Evolutionary conservation across 1,139 yeast genomes (phyloP).

Genomic region (Yamadazyma dushanensis): DNA sequence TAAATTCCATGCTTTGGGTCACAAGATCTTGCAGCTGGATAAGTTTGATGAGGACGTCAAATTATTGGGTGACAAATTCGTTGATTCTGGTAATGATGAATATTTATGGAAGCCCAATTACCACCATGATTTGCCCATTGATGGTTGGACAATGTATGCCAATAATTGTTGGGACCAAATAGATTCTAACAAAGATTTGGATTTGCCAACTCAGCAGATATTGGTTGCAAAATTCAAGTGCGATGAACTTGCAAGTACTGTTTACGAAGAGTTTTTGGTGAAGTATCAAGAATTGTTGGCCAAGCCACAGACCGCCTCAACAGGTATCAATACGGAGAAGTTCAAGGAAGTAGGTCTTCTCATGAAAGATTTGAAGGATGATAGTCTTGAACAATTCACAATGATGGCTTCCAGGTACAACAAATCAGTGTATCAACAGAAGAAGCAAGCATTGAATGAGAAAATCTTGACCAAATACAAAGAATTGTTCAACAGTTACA

Average conservation of each 20-base stretch:
- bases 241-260: constrained; percentile 71
- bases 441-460: constrained; percentile 47
- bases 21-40: constrained; percentile 78
- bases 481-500: constrained; percentile 41
- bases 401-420: constrained; percentile 72
- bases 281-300: constrained; percentile 27
- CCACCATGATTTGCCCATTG: constrained; percentile 86
- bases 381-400: constrained; percentile 58
- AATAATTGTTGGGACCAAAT: constrained; percentile 93
- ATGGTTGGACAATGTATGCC: constrained; percentile 95
- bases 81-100: constrained; percentile 31
- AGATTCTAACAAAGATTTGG: constrained; percentile 88
- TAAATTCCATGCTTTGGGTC: constrained; percentile 79
- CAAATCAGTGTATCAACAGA: constrained; percentile 61
- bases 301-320: constrained; percentile 4
- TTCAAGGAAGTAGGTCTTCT: constrained; percentile 40
- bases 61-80: constrained; percentile 61
- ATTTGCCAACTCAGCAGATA: constrained; percentile 94
- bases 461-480: constrained; percentile 47
- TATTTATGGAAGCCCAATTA: constrained; percentile 66
- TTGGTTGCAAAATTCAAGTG: constrained; percentile 93
- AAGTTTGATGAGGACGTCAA: constrained; percentile 67
- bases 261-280: constrained; percentile 48
- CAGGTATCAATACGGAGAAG: constrained; percentile 21
- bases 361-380: constrained; percentile 41